These are phyloP conservation scores for Funneliformis caledonium DNA, from an alignment of 371 early-diverging fungal species.

Conservation along the genomic window DNA sequence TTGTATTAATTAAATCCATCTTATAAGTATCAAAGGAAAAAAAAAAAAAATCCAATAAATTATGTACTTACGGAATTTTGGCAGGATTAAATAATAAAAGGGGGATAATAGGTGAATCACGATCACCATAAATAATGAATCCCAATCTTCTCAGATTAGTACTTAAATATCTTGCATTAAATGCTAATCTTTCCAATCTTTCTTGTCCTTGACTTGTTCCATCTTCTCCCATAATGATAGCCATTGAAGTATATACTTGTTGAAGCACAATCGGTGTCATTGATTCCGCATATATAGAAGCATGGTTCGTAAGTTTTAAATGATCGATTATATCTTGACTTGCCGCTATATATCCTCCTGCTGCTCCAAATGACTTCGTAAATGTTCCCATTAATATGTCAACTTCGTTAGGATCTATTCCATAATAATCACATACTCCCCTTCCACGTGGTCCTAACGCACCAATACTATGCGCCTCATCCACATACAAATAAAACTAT, in stretches of 20 bases:
- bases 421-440: slow-evolving; percentile 97
- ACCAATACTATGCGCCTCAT: slow-evolving; percentile 99
- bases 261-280: slow-evolving; percentile 91
- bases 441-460: slow-evolving; percentile 94
- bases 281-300: slow-evolving; percentile 92
- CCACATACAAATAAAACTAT: slow-evolving; percentile 96
- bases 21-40: too few species aligned
- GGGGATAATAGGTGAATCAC: slow-evolving; percentile 97
- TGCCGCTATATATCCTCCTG: slow-evolving; percentile 97
- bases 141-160: slow-evolving; percentile 84
- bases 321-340: slow-evolving; percentile 82
- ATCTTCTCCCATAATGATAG: slow-evolving; percentile 91
- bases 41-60: background rate
- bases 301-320: slow-evolving; percentile 82
- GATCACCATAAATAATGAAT: slow-evolving; percentile 95
- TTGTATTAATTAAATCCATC: too few species aligned
- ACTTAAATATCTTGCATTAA: slow-evolving; percentile 90
- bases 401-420: slow-evolving; percentile 88
- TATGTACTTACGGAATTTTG: slow-evolving; percentile 82
- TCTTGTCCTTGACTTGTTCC: slow-evolving; percentile 81
- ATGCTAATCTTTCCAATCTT: slow-evolving; percentile 81
- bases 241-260: slow-evolving; percentile 91
- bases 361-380: slow-evolving; percentile 99
- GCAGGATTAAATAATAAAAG: slow-evolving; percentile 96
- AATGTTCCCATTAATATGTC: slow-evolving; percentile 99